Conservation (phyloP, 768 basidiomycete species). For the Leccinum sublutescens region DNA sequence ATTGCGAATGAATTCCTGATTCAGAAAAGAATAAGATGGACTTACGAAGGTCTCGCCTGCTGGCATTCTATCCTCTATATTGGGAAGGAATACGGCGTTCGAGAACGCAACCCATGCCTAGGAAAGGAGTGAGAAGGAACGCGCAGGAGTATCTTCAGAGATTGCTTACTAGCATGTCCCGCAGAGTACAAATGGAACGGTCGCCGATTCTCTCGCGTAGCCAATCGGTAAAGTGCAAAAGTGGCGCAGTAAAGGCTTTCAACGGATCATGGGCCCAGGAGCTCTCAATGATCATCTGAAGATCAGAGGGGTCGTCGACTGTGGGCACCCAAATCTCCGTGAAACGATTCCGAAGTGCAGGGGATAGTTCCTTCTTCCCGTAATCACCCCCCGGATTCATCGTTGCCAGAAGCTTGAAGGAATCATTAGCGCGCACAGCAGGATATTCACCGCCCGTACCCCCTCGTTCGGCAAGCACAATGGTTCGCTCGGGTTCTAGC, state of each 20-base stretch:
- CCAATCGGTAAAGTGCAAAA: conserved; percentile 86
- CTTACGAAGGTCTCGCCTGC: conserved; percentile 67
- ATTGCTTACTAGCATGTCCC: conserved; percentile 79
- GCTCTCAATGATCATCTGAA: conserved; percentile 71
- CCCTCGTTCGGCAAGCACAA: conserved; percentile 92
- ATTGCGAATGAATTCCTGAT: conserved; percentile 14
- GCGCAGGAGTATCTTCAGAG: neutral
- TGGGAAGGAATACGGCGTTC: conserved; percentile 51
- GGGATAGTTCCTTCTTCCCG: conserved; percentile 98
- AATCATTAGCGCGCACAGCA: conserved; percentile 57
- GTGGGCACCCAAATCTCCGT: conserved; percentile 99
- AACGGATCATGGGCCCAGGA: conserved; percentile 64
- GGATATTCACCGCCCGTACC: conserved; percentile 70
- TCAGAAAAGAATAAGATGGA: conserved; percentile 3
- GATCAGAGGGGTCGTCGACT: conserved; percentile 68
- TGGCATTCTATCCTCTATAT: conserved; percentile 34
- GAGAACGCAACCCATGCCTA: conserved; percentile 94
- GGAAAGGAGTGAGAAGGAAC: conserved; percentile 5
- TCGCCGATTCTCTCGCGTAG: conserved; percentile 61
- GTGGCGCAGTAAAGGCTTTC: conserved; percentile 48
- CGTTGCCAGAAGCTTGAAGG: conserved; percentile 90
- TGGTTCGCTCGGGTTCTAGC: conserved; percentile 83
- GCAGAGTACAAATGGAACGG: conserved; percentile 65
- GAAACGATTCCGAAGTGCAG: conserved; percentile 94
- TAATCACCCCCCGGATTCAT: conserved; percentile 99